Base-by-base conservation (phyloP, 2,329 filamentous ascomycete species). In the Ophiostoma populinum region DNA sequence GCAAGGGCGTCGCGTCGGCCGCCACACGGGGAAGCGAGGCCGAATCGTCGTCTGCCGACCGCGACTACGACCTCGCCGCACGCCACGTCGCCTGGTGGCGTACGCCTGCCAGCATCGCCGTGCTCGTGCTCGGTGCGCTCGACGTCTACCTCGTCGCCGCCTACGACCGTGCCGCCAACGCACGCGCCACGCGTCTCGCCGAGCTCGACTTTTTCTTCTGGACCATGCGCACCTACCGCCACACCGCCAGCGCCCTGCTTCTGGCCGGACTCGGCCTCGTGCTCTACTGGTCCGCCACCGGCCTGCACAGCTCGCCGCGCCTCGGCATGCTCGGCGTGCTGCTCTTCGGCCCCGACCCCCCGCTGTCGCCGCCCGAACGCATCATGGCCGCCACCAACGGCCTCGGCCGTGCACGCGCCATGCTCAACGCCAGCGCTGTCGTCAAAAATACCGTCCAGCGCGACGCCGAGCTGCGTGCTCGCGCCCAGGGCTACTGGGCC, bases 361-460 rank as follows among this genome's bases (percentile, higher is more conserved):
- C 74, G 11, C 65, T 70, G 0, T 60, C 65, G 0, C 53, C 74
- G 0, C 67, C 73, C 1, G 74, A 80, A 51, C 71, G 80, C 40
- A 56, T 92, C 27, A 75, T 82, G 45, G 47, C 54, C 2, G 58
- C 63, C 2, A 65, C 70, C 33, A 60, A 66, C 32, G 54, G 60
- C 3, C 53, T 92, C 32, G 67, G 71, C 28, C 56, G 56, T 5
- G 62, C 70, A 10, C 67, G 74, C 50, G 66, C 70, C 36, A 83
- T 77, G 52, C 53, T 92, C 40, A 74, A 69, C 45, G 80, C 79
- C 1, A 58, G 80, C 24, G 79, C 73, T 7, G 73, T 92, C 38
- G 59, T 92, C 30, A 71, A 78, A 51, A 94, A 94, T 58, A 81
- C 82, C 3, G 67, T 80, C 12, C 62, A 78, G 38, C 61, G 86